phyloP scores from a whole-genome alignment of 768 basidiomycete species.

The Lentinula lateritia region DNA sequence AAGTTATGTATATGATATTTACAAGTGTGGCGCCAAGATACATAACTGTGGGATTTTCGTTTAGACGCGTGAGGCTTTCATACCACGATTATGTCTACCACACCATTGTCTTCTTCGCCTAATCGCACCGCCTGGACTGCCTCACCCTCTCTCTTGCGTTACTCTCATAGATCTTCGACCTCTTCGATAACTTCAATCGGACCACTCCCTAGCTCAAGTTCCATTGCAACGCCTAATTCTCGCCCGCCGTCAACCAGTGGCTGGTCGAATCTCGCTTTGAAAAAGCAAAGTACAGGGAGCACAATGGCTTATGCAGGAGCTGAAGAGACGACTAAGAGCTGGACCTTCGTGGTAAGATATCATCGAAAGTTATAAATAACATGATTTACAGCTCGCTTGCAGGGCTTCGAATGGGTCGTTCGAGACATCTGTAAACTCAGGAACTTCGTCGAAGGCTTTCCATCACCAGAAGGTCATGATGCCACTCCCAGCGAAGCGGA shows the following conservation, averaged over 20 bases:
- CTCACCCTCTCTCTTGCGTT: conserved; percentile 22
- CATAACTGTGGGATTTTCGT: background rate
- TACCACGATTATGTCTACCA: background rate
- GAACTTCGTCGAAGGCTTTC: conserved; percentile 48
- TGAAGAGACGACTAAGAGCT: conserved; percentile 52
- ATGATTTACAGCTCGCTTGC: background rate
- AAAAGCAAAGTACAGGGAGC: conserved; percentile 17
- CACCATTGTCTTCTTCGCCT: conserved; percentile 35
- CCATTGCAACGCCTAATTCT: conserved; percentile 14
- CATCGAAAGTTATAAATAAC: background rate
- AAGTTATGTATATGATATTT: background rate
- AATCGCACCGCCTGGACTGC: conserved; percentile 51
- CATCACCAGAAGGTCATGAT: conserved; percentile 20
- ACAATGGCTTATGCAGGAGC: conserved; percentile 17
- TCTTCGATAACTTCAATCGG: conserved; percentile 16
- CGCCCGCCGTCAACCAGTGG: conserved; percentile 15
- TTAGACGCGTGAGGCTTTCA: background rate
- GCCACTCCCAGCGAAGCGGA: conserved; percentile 22
- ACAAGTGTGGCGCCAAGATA: too few relatives aligned
- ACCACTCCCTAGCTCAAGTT: background rate
- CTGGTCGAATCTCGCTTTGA: conserved; percentile 13
- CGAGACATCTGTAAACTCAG: conserved; percentile 51
- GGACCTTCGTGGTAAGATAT: conserved; percentile 53
- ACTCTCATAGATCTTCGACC: conserved; percentile 17
- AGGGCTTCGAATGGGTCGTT: conserved; percentile 76